Evolutionary conservation across 2,329 filamentous ascomycete genomes (phyloP), one percentile per base, ranked within the genome.

Genomic region (Gnomoniopsis smithogilvyi): DNA sequence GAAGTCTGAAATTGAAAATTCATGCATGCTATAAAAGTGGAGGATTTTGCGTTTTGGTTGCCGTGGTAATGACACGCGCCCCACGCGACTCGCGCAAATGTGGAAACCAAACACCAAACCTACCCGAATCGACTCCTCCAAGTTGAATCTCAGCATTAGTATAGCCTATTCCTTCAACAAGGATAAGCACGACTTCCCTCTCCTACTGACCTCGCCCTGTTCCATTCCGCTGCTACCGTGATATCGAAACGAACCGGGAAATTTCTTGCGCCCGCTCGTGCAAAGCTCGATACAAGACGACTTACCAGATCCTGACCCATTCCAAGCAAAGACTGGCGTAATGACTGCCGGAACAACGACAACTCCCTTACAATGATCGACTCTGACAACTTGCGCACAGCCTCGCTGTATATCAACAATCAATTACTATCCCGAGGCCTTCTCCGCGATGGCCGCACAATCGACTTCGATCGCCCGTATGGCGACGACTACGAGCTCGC

Each of bases 401-500:
- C 87, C 15, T 89, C 87, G 71, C 77, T 85, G 72, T 89, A 89
- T 72, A 87, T 90, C 76, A 89, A 89, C 75, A 89, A 89, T 69
- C 85, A 89, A 69, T 78, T 90, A 47, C 77, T 89, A 14, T 87
- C 86, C 4, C 78, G 87, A 61, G 87, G 87, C 3, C 76, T 90
- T 11, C 72, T 89, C 24, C 80, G 83, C 65, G 85, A 88, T 81
- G 86, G 89, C 65, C 85, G 89, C 67, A 79, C 77, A 46, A 90
- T 99, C 73, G 88, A 97, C 72, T 99, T 99, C 72, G 87, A 90
- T 61, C 79, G 85, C 63, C 88, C 90, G 10, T 84, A 84, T 55
- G 80, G 84, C 63, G 82, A 80, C 60, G 84, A 87, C 83, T 68
- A 59, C 49, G 67, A 68, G 36, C 64, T 80, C 46, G 70, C 72